phyloP scores from a whole-genome alignment of 345 rosid species.

The Brassica nigra region DNA sequence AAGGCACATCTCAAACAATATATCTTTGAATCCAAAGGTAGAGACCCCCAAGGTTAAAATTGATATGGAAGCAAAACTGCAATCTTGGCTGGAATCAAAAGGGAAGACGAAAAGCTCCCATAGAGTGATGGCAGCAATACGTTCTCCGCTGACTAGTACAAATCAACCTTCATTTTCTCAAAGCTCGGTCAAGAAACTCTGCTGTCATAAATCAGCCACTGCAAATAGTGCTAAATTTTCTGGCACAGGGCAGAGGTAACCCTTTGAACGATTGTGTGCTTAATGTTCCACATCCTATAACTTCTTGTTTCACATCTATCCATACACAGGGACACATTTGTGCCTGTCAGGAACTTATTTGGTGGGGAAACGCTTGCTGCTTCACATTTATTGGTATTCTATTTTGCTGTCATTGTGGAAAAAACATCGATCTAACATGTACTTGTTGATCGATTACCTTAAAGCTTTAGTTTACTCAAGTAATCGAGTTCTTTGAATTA shows the following conservation, averaged over 20 bases:
- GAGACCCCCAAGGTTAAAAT: conserved; percentile 63
- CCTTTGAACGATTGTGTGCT: not conserved
- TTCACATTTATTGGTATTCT: conserved; percentile 50
- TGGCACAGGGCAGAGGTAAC: conserved; percentile 49
- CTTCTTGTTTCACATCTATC: not conserved
- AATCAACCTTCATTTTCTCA: conserved; percentile 43
- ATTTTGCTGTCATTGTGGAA: not conserved
- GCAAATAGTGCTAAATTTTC: conserved; percentile 41
- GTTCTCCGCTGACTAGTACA: conserved; percentile 48
- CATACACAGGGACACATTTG: conserved; percentile 47
- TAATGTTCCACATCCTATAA: not conserved
- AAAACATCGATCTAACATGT: not conserved
- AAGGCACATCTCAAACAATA: conserved; percentile 65
- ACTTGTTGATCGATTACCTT: not conserved
- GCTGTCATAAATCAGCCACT: conserved; percentile 45
- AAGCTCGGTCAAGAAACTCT: conserved; percentile 51
- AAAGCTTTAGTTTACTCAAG: not conserved
- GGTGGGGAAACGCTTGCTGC: conserved; percentile 43
- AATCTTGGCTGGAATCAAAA: conserved; percentile 86
- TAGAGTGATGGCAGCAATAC: conserved; percentile 47
- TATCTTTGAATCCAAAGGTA: conserved; percentile 53
- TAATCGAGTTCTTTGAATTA: conserved; percentile 6
- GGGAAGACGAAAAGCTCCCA: conserved; percentile 72
- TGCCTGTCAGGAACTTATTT: conserved; percentile 50
- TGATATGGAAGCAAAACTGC: conserved; percentile 85